Base-by-base conservation (phyloP, 257 asterid genomes). In the Gentiana straminea region DNA sequence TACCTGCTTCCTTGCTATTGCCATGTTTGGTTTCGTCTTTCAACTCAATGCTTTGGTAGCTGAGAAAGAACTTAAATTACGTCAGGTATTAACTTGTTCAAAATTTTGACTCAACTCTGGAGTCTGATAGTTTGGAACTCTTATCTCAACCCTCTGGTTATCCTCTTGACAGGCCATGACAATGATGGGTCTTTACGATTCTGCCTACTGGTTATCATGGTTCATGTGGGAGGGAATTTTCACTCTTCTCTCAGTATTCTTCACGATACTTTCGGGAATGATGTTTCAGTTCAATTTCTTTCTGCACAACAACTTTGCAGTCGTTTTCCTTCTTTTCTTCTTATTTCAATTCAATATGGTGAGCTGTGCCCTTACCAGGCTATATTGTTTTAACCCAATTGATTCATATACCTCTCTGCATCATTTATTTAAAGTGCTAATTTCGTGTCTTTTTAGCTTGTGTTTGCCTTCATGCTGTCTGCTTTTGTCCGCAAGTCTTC, bases 191-290 rank as follows among this genome's bases (percentile, higher is more conserved):
- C 96, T 87, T 64, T 84, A 78, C 72, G 96, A 87, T 77, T 66
- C 94, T 46, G 93, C 94, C 24, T 87, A 84, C 62, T 87, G 96
- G 96, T 62, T 82, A 59, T 87, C 96, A 15, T 87, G 96, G 96
- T 61, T 84, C 72, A 68, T 89, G 45, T 87, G 96, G 96, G 96
- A 87, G 70, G 94, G 93, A 68, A 41, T 75, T 46, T 62, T 82
- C 45, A 73, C 86, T 4, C 49, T 84, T 63, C 69, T 82, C 61
- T 77, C 96, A 7, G 74, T 94, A 47, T 80, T 85, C 66, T 46
- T 85, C 66, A 79, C 78, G 36, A 83, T 88, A 58, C 86, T 88
- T 47, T 88, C 83, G 1, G 97, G 97, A 75, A 85, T 88, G 95
- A 85, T 88, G 84, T 88, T 88, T 74, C 94, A 81, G 62, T 88